Evolutionary conservation across 257 asterid genomes (phyloP).

Genomic region (Penstemon barbatus): DNA sequence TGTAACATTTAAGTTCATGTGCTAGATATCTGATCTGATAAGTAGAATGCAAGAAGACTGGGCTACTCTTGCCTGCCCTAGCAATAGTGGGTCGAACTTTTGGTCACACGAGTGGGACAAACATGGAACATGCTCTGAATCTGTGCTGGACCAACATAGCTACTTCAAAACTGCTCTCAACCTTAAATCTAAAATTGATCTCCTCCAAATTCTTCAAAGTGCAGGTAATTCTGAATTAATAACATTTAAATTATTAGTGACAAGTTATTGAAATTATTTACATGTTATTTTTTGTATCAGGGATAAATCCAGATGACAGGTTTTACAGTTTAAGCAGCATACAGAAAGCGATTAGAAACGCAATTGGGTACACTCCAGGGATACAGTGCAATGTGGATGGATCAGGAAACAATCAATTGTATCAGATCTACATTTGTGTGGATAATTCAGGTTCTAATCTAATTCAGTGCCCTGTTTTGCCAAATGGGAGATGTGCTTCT

Average conservation of each 20-base stretch:
- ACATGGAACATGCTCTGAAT: conserved; percentile 70
- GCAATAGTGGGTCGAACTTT: conserved; percentile 55
- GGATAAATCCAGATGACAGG: conserved; percentile 55
- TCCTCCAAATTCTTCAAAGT: conserved; percentile 55
- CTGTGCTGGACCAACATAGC: conserved; percentile 51
- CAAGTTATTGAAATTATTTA: neutral
- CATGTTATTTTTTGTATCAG: conserved; percentile 18
- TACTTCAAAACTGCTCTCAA: conserved; percentile 57
- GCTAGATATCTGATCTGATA: conserved; percentile 57
- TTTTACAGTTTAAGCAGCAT: conserved; percentile 51
- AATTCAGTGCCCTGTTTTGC: conserved; percentile 62
- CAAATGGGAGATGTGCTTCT: conserved; percentile 53
- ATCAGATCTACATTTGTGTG: conserved; percentile 58
- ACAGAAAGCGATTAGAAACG: conserved; percentile 37
- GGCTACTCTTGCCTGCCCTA: conserved; percentile 75
- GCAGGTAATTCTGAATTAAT: conserved; percentile 31
- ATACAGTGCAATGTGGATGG: conserved; percentile 57
- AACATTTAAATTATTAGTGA: too few species aligned
- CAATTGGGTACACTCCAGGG: conserved; percentile 50
- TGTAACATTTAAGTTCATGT: too few species aligned
- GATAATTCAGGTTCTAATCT: conserved; percentile 45
- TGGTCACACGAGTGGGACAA: conserved; percentile 86
- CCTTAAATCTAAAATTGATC: conserved; percentile 46
- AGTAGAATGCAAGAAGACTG: conserved; percentile 64
- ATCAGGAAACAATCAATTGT: conserved; percentile 57